Evolutionary conservation across 345 rosid species (phyloP), one percentile per base, ranked within the genome.

Genomic region (Orychophragmus violaceus): DNA sequence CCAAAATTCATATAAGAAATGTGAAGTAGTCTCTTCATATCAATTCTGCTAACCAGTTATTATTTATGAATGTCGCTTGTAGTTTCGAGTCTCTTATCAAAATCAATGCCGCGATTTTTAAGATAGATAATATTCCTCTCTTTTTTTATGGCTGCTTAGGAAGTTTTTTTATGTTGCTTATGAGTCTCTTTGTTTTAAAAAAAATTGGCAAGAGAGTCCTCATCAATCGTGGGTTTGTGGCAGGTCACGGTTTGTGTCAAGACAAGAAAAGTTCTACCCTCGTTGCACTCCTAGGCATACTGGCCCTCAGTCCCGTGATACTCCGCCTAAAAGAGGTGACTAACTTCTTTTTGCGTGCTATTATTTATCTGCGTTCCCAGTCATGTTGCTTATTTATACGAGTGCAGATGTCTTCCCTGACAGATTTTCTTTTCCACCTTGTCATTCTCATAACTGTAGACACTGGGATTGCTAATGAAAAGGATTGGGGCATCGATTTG

Each of bases 381-480:
- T 39, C 45, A 46, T 42, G 21, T 42, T 42, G 21, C 49, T 18
- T 44, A 22, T 44, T 24, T 24, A 2, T 24, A 24, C n/a, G n/a
- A n/a, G n/a, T n/a, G n/a, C 1, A 17, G 39, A 28, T 41, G 17
- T 50, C 57, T 7, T 72, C 32, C 37, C 45, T 70, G 57, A 33
- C 54, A 13, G 70, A 51, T 44, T 46, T 30, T 25, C 6, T 2
- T 41, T 53, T 16, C 33, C 50, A 14, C 23, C 22, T 49, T 14
- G 10, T 53, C 14, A 30, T 35, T 65, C 52, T 37, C 8, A 28
- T 33, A 13, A 61, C 21, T 84, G 76, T 74, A 94, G 99, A 94
- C 80, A 94, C 99, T 1, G 99, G 99, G 45, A 94, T 94, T 61
- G 99, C 99, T 27, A 90, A 88, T 77, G 99, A 94, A 81, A 90